These are phyloP conservation scores for Phaeodactylum tricornutum DNA, from an alignment of 108 stramenopile genomes.

Conservation along the genomic window DNA sequence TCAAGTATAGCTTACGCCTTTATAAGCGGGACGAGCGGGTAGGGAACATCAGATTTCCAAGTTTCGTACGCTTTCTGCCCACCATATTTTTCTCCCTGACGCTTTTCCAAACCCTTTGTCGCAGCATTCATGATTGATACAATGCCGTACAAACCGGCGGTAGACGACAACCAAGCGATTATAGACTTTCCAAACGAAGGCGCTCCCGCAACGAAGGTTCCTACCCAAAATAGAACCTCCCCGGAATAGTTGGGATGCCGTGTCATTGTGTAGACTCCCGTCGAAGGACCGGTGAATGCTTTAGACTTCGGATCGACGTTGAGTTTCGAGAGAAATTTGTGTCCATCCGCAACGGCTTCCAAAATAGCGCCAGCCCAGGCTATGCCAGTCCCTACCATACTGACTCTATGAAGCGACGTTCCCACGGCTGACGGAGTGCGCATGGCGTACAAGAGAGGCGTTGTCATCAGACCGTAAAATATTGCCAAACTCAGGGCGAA, in stretches of 20 bases:
- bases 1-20: no score
- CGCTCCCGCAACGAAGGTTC: conserved; percentile 33
- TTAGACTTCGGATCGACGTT: neutral
- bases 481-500: conserved; percentile 14
- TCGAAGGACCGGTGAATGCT: conserved; percentile 19
- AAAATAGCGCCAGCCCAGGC: conserved; percentile 27
- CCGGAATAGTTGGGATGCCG: conserved; percentile 72
- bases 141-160: conserved; percentile 49
- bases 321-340: conserved; percentile 21
- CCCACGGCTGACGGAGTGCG: neutral
- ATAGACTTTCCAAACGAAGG: conserved; percentile 37
- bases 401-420: neutral
- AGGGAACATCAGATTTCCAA: no score
- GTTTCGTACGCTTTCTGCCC: conserved; percentile 30
- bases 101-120: conserved; percentile 36
- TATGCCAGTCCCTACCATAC: conserved; percentile 2
- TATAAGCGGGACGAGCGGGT: conserved; percentile 29
- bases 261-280: conserved; percentile 25
- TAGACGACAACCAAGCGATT: conserved; percentile 26
- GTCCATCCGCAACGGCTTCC: conserved; percentile 26
- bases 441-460: conserved; percentile 19
- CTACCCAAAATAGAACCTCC: conserved; percentile 64
- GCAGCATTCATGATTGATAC: conserved; percentile 44
- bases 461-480: conserved; percentile 25
- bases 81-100: conserved; percentile 46